A percentile compares a stretch with the other conserved stretches of the same genome.
Conservation (phyloP, 225 moss, liverwort and hornwort species). For the Marchantia polymorpha region DNA sequence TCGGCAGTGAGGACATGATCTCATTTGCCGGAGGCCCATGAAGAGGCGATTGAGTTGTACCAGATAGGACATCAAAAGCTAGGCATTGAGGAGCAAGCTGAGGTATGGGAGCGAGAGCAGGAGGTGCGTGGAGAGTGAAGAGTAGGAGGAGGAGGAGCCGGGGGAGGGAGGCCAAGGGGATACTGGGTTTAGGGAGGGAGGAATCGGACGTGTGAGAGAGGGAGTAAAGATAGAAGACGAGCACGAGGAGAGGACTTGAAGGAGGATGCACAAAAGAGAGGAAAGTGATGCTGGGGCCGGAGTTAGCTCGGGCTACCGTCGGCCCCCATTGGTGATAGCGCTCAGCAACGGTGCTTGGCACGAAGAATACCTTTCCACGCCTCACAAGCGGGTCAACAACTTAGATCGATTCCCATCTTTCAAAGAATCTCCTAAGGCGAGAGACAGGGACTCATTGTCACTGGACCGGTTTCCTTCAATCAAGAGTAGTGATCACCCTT, state of each 20-base stretch:
- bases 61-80: neutral
- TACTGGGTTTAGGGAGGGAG: neutral
- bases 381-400: slow-evolving; percentile 46
- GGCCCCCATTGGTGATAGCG: slow-evolving; percentile 40
- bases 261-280: slow-evolving; percentile 27
- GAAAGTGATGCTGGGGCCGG: slow-evolving; percentile 38
- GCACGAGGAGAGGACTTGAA: slow-evolving; percentile 6
- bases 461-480: slow-evolving; percentile 14
- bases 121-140: slow-evolving; percentile 23
- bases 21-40: neutral
- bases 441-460: slow-evolving; percentile 18
- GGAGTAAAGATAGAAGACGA: neutral
- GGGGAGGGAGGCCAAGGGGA: slow-evolving; percentile 19
- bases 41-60: neutral
- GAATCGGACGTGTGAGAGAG: slow-evolving; percentile 11
- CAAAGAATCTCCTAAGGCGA: slow-evolving; percentile 31
- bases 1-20: neutral
- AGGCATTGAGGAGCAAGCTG: slow-evolving; percentile 1
- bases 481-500: slow-evolving; percentile 31
- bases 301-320: slow-evolving; percentile 49
- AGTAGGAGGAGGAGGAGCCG: slow-evolving; percentile 26
- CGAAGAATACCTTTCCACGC: slow-evolving; percentile 47
- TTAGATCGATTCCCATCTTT: slow-evolving; percentile 41
- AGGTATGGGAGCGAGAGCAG: slow-evolving; percentile 23
- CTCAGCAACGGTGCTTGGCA: slow-evolving; percentile 55